Evolutionary conservation across 1,284 basidiomycete species (phyloP).

Genomic region (Nidula niveotomentosa): DNA sequence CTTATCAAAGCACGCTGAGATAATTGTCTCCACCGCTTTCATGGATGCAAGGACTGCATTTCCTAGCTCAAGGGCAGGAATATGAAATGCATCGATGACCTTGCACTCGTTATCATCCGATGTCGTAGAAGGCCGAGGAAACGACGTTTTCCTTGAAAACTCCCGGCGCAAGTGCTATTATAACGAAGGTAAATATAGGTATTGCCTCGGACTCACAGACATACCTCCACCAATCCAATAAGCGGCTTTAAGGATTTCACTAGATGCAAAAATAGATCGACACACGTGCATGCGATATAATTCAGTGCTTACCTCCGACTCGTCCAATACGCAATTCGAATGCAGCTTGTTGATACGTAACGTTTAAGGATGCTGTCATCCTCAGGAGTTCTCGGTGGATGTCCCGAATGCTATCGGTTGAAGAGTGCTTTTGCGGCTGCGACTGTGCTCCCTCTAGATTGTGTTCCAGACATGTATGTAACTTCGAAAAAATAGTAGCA

Average conservation of each 20-base stretch:
- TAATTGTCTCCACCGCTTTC: constrained; percentile 28
- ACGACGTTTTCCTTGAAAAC: constrained; percentile 43
- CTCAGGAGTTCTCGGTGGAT: constrained; percentile 29
- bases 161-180: constrained; percentile 42
- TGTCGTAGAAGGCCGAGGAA: constrained; percentile 12
- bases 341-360: constrained; percentile 42
- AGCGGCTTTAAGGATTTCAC: constrained; percentile 46
- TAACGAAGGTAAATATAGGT: not conserved
- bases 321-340: constrained; percentile 48
- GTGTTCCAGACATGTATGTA: constrained; percentile 33
- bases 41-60: constrained; percentile 33
- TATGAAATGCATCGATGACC: constrained; percentile 23
- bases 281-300: not conserved
- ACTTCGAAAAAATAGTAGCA: constrained; percentile 28
- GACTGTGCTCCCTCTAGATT: constrained; percentile 27
- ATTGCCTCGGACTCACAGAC: constrained; percentile 13
- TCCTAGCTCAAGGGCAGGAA: constrained; percentile 32
- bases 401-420: not conserved
- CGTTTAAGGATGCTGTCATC: constrained; percentile 38
- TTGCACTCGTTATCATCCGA: constrained; percentile 10
- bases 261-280: constrained; percentile 13
- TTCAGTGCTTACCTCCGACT: constrained; percentile 33
- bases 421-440: not conserved
- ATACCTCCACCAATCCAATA: constrained; percentile 30
- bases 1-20: constrained; percentile 33